Evolutionary conservation across 208 protist genomes (phyloP).

Genomic region (Trypanosoma theileri): DNA sequence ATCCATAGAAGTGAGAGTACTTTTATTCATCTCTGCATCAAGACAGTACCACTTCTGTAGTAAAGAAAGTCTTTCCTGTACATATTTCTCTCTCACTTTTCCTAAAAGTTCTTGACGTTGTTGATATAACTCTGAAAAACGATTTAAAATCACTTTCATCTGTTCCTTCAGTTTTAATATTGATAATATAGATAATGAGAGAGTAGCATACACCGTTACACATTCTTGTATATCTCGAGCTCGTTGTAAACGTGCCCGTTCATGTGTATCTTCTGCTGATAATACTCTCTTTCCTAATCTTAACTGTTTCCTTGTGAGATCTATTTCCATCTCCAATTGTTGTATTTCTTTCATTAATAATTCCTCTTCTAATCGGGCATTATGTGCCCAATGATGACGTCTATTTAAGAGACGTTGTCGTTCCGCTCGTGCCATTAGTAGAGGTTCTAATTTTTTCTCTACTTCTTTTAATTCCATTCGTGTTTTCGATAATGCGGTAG

Average conservation of each 20-base stretch:
- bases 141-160: not conserved
- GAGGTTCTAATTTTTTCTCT: not conserved
- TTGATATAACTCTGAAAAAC: not conserved
- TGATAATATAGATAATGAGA: not conserved
- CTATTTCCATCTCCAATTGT: not conserved
- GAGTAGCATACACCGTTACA: not conserved
- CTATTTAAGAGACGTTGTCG: not conserved
- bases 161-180: not conserved
- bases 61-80: constrained; percentile 12
- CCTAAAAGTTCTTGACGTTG: not conserved
- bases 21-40: not conserved
- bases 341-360: constrained; percentile 13
- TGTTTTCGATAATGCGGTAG: not conserved
- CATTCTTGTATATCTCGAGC: constrained; percentile 1
- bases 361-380: not conserved
- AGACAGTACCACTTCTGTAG: constrained; percentile 9
- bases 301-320: not conserved
- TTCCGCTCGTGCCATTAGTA: not conserved
- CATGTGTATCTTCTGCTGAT: not conserved
- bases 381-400: not conserved
- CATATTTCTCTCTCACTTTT: constrained; percentile 6
- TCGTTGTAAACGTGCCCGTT: constrained; percentile 4
- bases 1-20: not conserved
- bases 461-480: not conserved
- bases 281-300: not conserved